These are phyloP conservation scores for Magnaporthales sp. DNA, from an alignment of 2,329 filamentous ascomycete genomes.

Conservation along the genomic window DNA sequence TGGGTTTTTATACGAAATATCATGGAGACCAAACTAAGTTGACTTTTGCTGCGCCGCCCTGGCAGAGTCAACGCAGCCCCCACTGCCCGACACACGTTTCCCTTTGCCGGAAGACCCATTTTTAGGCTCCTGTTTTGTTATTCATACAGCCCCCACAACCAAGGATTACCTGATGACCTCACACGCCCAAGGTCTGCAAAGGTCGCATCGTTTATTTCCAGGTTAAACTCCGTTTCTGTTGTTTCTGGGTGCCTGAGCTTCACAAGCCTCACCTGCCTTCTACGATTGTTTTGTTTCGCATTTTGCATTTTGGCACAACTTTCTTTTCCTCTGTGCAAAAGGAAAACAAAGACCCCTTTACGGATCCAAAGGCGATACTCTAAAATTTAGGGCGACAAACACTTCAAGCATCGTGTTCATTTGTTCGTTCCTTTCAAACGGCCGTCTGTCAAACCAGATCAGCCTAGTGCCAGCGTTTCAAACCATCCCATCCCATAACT, in stretches of 20 bases:
- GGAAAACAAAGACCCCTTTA: background rate
- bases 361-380: background rate
- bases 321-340: background rate
- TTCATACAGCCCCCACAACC: background rate
- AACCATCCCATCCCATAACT: background rate
- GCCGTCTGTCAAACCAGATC: background rate
- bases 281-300: background rate
- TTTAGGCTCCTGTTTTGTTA: slow-evolving; percentile 1
- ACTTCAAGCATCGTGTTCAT: background rate
- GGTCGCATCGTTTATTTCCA: background rate
- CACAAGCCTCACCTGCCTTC: no score
- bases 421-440: background rate
- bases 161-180: slow-evolving; percentile 4
- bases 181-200: slow-evolving; percentile 1
- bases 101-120: background rate
- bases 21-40: background rate
- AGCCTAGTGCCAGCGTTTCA: background rate
- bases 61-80: background rate
- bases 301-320: background rate
- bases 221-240: background rate
- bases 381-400: background rate
- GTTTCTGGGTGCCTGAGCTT: background rate
- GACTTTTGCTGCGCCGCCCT: background rate
- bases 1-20: background rate
- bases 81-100: background rate